Base-by-base conservation (phyloP, 2,329 filamentous ascomycete genomes). In the Lachnellula suecica region DNA sequence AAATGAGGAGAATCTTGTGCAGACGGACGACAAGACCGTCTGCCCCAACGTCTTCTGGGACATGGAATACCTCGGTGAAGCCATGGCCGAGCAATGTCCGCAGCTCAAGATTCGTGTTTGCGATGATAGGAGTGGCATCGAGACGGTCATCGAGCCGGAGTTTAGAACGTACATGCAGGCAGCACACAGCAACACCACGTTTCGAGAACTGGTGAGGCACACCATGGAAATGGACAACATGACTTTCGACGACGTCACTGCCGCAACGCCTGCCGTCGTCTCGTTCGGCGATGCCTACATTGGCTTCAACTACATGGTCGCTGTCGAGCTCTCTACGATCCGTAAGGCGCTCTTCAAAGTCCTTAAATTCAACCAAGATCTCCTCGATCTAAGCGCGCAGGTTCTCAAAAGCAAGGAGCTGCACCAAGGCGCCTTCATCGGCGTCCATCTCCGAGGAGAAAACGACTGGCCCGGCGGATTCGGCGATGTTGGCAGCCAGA, bases 301-400 rank as follows among this genome's bases (percentile, higher is more conserved):
- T 40, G 52, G 38, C 44, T 59, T 47, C 47, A 55, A 57, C 45
- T 57, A 58, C 43, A 48, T 25, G 17, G n/a, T 23, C 6, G 45
- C 54, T 4, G 19, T 19, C 5, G 57, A 57, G 34, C 35, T 57
- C 6, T 24, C 49, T 4, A 49, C 49, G 2, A 51, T 53, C 19
- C 49, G 53, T 27, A 59, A 57, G 47, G 38, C 44, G 2, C 45
- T 59, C 4, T 57, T 59, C 52, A 48, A 47, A 47, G 19, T 40
- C 20, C 44, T 59, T 4, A 34, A 42, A 15, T 58, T 55, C 49
- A 59, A 57, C 22, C n/a, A 42, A 9, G 22, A 41, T 9, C 42
- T 57, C 13, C 35, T 57, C 9, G 17, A 44, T 4, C 35, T 51
- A 7, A 49, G 57, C 20, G n/a, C 17, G 19, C n/a, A 54, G 20